phyloP scores from a whole-genome alignment of 2,329 filamentous ascomycete genomes.

The Aureobasidium sp. region DNA sequence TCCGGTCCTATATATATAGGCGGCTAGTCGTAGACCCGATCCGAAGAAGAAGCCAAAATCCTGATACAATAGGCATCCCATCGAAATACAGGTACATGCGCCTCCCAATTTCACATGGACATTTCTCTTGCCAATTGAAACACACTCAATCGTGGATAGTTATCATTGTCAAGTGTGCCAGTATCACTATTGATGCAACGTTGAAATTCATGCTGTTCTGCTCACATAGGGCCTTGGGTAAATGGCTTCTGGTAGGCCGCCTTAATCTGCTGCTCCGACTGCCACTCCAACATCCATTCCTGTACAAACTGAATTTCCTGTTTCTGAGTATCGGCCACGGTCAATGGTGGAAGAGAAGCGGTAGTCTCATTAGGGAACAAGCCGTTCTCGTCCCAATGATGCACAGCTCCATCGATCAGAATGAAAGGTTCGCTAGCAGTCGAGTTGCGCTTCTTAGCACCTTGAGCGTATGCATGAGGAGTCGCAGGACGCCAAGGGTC shows the following conservation, averaged over 20 bases:
- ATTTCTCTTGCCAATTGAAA: background rate
- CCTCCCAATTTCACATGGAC: background rate
- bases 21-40: background rate
- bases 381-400: conserved; percentile 74
- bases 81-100: background rate
- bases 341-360: conserved; percentile 48
- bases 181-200: background rate
- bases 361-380: conserved; percentile 57
- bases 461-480: conserved; percentile 55
- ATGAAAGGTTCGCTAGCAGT: conserved; percentile 62
- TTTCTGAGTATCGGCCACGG: conserved; percentile 53
- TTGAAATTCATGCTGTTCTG: background rate
- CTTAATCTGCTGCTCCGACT: conserved; percentile 16
- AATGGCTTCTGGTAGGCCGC: background rate
- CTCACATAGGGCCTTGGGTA: background rate
- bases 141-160: background rate
- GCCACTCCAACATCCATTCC: conserved; percentile 60
- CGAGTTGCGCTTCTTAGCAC: conserved; percentile 48
- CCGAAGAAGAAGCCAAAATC: background rate
- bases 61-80: background rate
- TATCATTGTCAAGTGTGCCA: background rate
- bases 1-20: conserved; percentile 3
- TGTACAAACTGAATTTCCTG: conserved; percentile 55
- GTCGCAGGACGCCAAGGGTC: conserved; percentile 76
- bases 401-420: conserved; percentile 66